Conservation (phyloP, 1,139 yeast genomes). For the Sugiyamaella paludigena region DNA sequence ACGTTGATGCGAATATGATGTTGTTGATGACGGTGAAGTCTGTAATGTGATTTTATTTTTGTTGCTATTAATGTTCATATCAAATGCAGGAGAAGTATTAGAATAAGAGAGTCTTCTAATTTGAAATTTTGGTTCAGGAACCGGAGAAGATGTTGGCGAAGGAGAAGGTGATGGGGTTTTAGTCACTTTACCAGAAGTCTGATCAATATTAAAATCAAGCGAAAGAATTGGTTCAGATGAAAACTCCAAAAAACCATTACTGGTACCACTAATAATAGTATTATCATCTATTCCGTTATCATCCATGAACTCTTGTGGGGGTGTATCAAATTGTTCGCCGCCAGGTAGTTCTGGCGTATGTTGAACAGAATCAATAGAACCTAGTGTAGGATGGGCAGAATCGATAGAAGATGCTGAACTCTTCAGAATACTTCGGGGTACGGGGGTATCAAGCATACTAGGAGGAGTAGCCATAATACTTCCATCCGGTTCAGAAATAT, state of each 20-base stretch:
- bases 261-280: background rate
- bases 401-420: constrained; percentile 13
- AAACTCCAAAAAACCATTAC: constrained; percentile 11
- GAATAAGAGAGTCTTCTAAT: constrained; percentile 6
- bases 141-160: constrained; percentile 4
- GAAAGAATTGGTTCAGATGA: constrained; percentile 13
- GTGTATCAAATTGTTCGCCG: no score
- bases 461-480: constrained; percentile 14
- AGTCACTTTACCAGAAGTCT: constrained; percentile 12
- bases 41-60: background rate
- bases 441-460: constrained; percentile 13
- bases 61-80: constrained; percentile 10
- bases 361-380: constrained; percentile 12
- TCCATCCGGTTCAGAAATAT: constrained; percentile 23
- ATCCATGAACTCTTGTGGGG: no score
- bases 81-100: constrained; percentile 8
- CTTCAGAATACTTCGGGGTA: constrained; percentile 31
- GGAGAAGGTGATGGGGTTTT: constrained; percentile 13
- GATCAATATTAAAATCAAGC: constrained; percentile 17
- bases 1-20: constrained; percentile 8
- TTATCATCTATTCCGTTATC: background rate
- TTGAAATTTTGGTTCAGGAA: background rate
- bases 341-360: constrained; percentile 5
- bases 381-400: constrained; percentile 9
- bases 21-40: no score